Evolutionary conservation across 352 stramenopile genomes (phyloP).

Genomic region (Phytophthora fragariaefolia): DNA sequence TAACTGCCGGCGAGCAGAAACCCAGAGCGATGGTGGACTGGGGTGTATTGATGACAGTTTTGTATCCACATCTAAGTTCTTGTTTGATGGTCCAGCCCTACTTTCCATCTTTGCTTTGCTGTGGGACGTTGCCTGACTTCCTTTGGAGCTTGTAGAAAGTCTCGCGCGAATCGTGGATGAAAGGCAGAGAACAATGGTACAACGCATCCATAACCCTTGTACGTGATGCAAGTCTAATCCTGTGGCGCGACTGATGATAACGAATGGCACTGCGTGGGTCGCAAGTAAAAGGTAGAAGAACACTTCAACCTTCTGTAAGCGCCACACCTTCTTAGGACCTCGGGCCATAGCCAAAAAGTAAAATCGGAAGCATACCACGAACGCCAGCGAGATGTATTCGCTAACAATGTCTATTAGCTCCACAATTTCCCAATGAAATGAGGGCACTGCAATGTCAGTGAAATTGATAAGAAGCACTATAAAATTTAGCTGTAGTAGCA

Average conservation of each 20-base stretch:
- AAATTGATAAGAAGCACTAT: constrained; percentile 3
- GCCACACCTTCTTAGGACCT: constrained; percentile 5
- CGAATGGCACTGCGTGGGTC: constrained; percentile 21
- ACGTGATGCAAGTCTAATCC: constrained; percentile 12
- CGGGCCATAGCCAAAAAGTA: constrained; percentile 28
- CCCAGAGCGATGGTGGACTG: constrained; percentile 3
- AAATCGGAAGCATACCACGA: constrained; percentile 28
- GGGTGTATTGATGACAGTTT: constrained; percentile 2
- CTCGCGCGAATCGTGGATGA: constrained; percentile 11
- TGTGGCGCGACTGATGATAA: background rate
- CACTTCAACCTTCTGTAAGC: constrained; percentile 19
- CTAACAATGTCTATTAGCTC: constrained; percentile 4
- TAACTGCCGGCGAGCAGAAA: constrained; percentile 1
- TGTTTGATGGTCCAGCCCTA: background rate
- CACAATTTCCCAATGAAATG: background rate
- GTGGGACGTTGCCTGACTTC: background rate
- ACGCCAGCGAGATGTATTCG: constrained; percentile 11
- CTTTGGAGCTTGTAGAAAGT: constrained; percentile 8
- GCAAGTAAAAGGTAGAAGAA: constrained; percentile 18
- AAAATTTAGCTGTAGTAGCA: background rate
- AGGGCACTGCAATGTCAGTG: background rate
- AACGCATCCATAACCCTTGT: constrained; percentile 24
- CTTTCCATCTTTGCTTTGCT: background rate
- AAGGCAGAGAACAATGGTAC: constrained; percentile 19
- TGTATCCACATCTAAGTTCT: background rate